phyloP scores from a whole-genome alignment of 257 asterid genomes.

The Leptodermis oblonga region DNA sequence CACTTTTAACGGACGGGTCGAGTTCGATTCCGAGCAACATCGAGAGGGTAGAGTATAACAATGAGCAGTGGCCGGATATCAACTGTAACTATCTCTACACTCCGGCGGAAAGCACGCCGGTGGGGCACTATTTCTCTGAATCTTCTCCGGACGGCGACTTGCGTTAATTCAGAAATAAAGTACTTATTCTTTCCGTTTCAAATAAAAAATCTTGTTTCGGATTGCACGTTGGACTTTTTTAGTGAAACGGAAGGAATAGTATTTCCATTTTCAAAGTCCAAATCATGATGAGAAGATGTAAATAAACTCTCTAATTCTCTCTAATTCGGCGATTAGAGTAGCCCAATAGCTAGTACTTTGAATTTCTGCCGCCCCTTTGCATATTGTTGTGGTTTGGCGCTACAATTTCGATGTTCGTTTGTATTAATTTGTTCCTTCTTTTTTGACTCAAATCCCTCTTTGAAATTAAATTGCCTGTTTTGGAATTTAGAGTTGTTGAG shows the following conservation, averaged over 20 bases:
- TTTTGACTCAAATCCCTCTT: too few species aligned
- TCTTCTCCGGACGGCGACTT: constrained; percentile 17
- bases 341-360: not conserved
- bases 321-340: constrained; percentile 6
- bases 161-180: too few species aligned
- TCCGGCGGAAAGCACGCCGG: constrained; percentile 10
- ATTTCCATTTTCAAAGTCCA: too few species aligned
- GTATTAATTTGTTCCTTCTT: too few species aligned
- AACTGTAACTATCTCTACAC: constrained; percentile 13
- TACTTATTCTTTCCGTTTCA: too few species aligned
- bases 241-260: too few species aligned
- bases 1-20: constrained; percentile 18
- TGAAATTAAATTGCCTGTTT: too few species aligned
- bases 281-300: not conserved
- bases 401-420: not conserved
- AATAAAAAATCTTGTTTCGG: too few species aligned
- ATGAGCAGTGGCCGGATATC: constrained; percentile 8
- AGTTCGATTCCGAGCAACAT: not conserved
- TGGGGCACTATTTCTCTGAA: constrained; percentile 10
- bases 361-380: constrained; percentile 24
- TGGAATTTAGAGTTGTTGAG: too few species aligned
- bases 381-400: constrained; percentile 27
- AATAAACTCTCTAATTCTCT: not conserved
- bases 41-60: constrained; percentile 13
- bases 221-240: too few species aligned